Evolutionary conservation across 2,329 filamentous ascomycete species (phyloP).

Genomic region (Ceratocystis alfenasii): DNA sequence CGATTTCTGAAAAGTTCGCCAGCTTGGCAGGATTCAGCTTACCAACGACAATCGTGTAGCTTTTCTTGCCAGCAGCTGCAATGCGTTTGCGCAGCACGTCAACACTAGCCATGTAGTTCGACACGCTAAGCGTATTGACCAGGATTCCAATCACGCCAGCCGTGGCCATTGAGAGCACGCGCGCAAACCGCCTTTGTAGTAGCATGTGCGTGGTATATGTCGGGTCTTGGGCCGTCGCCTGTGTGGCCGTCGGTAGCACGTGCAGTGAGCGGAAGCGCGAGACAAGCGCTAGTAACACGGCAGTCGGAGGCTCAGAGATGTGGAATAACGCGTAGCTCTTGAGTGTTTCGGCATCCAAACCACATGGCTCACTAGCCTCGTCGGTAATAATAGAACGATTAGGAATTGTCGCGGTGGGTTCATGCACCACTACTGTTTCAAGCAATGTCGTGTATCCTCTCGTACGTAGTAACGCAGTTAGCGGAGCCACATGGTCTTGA

Average conservation of each 20-base stretch:
- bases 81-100: conserved; percentile 62
- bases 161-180: conserved; percentile 67
- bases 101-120: conserved; percentile 77
- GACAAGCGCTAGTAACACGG: conserved; percentile 75
- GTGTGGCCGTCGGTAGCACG: conserved; percentile 55
- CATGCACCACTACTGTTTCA: conserved; percentile 59
- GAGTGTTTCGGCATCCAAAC: conserved; percentile 36
- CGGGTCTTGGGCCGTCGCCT: conserved; percentile 34
- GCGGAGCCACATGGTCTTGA: conserved; percentile 53
- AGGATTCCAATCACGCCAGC: conserved; percentile 83
- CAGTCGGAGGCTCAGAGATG: conserved; percentile 65
- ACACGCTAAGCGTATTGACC: conserved; percentile 87
- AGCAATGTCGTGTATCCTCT: conserved; percentile 60
- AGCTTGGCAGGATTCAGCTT: conserved; percentile 93
- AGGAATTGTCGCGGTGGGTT: conserved; percentile 69
- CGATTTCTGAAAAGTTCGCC: conserved; percentile 90
- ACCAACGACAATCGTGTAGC: conserved; percentile 90
- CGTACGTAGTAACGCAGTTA: conserved; percentile 44
- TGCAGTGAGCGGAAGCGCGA: conserved; percentile 68
- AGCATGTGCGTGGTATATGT: conserved; percentile 37
- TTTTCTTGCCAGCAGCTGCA: conserved; percentile 74
- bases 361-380: conserved; percentile 30
- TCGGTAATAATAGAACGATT: conserved; percentile 45
- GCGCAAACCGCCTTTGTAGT: conserved; percentile 77
- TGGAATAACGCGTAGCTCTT: conserved; percentile 69